Base-by-base conservation (phyloP, 1,284 basidiomycete genomes). In the Cryptococcus amylolentus region DNA sequence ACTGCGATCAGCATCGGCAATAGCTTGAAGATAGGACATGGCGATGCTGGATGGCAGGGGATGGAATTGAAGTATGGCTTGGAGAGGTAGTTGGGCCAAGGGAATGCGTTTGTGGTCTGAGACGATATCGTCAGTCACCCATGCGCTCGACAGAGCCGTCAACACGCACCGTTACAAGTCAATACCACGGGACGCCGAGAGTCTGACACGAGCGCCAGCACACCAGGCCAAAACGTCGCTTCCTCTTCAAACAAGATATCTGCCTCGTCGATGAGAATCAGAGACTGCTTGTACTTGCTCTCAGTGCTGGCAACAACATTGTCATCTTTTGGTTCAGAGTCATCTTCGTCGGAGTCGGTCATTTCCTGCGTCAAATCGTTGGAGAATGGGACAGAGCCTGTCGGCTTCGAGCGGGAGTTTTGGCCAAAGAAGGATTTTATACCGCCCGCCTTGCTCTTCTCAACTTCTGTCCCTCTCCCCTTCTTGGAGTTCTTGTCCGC, bases 261-360 rank as follows among this genome's bases (percentile, higher is more conserved):
- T 8, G 91, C 95, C 73, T 98, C 96, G 75, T 99, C 96, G n/a
- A 99, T 79, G 37, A 99, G 80, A 64, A 98, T 89, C 49, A 96
- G 76, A 1, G 91, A 94, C 77, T 99, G 95, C 47, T 84, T 81
- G 49, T 87, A 69, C 26, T 59, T 66, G 7, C 35, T 39, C 47
- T 39, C 45, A 18, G 14, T 3, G 14, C 7, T 13, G 27, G 23
- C 48, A 20, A 12, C 18, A 28, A 31, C 51, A 27, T 48, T 37
- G 14, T 27, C n/a, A 8, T 13, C 45, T 12, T 20, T 6, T 5
- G 20, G 28, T 7, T 46, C 43, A 18, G 37, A n/a, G 16, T 35
- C 31, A 37, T 45, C 39, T 5, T 45, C 43, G 3, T 59, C 59
- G 39, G 47, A 39, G 18, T 62, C 68, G 28, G 72, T 58, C 13